phyloP scores from a whole-genome alignment of 108 stramenopile species.

The Epipyxis sp. region DNA sequence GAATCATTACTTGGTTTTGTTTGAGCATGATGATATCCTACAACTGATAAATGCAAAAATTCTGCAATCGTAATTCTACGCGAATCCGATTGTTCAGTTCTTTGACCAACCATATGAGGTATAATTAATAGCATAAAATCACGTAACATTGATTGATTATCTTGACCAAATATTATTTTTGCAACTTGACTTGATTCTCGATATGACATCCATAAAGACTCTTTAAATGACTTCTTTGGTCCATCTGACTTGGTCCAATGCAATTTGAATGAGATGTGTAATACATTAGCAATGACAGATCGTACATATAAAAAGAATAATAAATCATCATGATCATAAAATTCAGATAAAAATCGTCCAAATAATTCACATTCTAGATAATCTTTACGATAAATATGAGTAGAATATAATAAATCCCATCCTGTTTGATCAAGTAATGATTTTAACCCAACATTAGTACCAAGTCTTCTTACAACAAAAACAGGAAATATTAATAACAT shows the following conservation, averaged over 20 bases:
- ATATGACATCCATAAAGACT: neutral
- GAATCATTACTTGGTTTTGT: neutral
- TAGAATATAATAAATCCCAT: constrained; percentile 51
- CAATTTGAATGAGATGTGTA: constrained; percentile 24
- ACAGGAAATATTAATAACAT: constrained; percentile 36
- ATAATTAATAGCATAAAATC: constrained; percentile 35
- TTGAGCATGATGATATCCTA: constrained; percentile 32
- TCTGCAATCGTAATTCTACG: constrained; percentile 29
- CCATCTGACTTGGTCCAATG: constrained; percentile 32
- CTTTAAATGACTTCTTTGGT: neutral
- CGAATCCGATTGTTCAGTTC: neutral
- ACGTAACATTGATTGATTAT: constrained; percentile 28
- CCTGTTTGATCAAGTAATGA: constrained; percentile 45
- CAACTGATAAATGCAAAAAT: constrained; percentile 35
- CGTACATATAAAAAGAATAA: constrained; percentile 54
- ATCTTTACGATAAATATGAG: constrained; percentile 41
- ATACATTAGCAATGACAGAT: constrained; percentile 37
- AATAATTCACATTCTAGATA: constrained; percentile 51
- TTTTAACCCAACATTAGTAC: constrained; percentile 44
- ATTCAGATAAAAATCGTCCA: constrained; percentile 56
- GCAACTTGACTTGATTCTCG: constrained; percentile 38
- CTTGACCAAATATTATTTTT: constrained; percentile 37
- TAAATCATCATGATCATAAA: constrained; percentile 56
- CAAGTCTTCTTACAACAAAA: constrained; percentile 37
- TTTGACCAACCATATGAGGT: constrained; percentile 25